phyloP scores from a whole-genome alignment of 345 rosid species.

The Gossypium ekmanianum region DNA sequence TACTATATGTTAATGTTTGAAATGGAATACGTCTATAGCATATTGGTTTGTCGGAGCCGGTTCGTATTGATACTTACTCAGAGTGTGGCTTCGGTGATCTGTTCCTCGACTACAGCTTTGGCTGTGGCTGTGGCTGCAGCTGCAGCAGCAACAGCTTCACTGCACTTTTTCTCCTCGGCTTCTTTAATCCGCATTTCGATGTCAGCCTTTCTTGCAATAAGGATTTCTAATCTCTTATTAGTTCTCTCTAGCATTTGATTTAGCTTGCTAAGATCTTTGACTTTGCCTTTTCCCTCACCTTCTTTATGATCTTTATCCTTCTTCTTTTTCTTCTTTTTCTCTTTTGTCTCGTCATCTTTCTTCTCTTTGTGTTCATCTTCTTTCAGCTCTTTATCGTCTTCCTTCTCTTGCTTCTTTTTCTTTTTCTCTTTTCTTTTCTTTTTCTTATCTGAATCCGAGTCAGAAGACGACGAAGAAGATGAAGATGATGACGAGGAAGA shows the following conservation, averaged over 20 bases:
- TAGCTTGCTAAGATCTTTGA: slow-evolving; percentile 43
- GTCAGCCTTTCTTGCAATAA: slow-evolving; percentile 41
- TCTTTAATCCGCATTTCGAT: slow-evolving; percentile 57
- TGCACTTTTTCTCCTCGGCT: slow-evolving; percentile 29
- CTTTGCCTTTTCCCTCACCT: slow-evolving; percentile 35
- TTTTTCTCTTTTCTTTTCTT: not conserved
- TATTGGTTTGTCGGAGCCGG: not conserved
- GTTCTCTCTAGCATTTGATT: slow-evolving; percentile 53
- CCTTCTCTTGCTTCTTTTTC: not conserved
- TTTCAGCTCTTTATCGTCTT: not conserved
- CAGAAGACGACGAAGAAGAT: not conserved
- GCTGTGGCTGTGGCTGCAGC: not conserved
- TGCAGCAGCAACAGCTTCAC: not conserved
- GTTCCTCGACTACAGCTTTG: not conserved
- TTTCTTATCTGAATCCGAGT: not conserved
- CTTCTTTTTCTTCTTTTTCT: not conserved
- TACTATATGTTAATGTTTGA: not conserved
- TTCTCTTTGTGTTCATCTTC: not conserved
- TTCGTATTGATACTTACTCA: not conserved
- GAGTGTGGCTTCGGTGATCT: not conserved
- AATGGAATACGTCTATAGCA: not conserved
- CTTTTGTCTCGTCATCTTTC: not conserved
- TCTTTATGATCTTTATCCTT: not conserved
- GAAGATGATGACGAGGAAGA: not conserved
- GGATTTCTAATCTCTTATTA: slow-evolving; percentile 46